Conservation (phyloP, 805 yeast genomes). For the Schizosaccharomyces octosporus region DNA sequence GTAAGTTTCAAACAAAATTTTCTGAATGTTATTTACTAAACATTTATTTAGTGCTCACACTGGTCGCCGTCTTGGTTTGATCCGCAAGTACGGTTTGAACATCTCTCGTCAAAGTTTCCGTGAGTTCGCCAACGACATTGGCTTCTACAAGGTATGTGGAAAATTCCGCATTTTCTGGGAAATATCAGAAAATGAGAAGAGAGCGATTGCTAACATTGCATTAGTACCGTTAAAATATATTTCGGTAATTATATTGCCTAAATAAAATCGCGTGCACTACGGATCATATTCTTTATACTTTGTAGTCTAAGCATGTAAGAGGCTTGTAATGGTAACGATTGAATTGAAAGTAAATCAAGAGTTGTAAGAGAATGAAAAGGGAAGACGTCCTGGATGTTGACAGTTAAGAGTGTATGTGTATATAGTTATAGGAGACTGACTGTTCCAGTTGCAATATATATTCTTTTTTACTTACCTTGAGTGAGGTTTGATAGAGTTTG, state of each 20-base stretch:
- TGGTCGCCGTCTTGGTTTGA: constrained; percentile 85
- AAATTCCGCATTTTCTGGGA: not conserved
- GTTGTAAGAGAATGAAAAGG: not conserved
- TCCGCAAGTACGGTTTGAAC: constrained; percentile 98
- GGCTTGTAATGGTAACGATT: not conserved
- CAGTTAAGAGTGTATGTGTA: too few relatives aligned
- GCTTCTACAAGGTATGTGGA: constrained; percentile 55
- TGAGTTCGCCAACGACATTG: constrained; percentile 96
- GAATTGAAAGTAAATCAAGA: not conserved
- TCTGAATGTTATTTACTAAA: not conserved
- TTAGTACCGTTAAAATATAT: not conserved
- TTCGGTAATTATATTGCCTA: too few relatives aligned
- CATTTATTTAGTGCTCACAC: constrained; percentile 27
- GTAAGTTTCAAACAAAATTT: constrained; percentile 7
- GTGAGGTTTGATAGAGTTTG: too few relatives aligned
- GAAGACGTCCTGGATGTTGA: not conserved
- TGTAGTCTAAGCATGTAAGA: not conserved
- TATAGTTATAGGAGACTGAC: too few relatives aligned
- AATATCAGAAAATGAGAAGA: too few relatives aligned
- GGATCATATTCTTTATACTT: not conserved
- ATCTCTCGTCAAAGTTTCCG: constrained; percentile 99
- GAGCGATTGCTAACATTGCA: too few relatives aligned
- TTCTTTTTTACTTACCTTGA: too few relatives aligned
- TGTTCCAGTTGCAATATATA: too few relatives aligned
- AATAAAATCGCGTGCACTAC: too few relatives aligned